Conservation (phyloP, 345 rosid genomes). For the Aegle marmelos region DNA sequence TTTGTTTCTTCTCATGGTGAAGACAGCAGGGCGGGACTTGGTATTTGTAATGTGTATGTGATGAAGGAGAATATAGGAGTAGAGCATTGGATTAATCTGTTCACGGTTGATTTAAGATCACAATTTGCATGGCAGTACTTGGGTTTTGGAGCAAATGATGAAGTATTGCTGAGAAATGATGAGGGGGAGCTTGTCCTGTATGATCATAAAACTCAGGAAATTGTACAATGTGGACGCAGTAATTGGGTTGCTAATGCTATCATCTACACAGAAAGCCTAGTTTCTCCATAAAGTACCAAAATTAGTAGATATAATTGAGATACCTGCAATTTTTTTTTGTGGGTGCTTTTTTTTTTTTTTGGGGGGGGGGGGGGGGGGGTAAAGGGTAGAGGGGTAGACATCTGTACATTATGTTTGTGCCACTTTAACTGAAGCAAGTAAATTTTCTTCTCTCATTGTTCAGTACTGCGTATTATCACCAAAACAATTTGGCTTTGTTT, state of each 20-base stretch:
- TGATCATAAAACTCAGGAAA: neutral
- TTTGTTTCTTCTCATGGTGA: neutral
- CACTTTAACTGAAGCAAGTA: neutral
- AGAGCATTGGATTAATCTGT: neutral
- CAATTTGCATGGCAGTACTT: neutral
- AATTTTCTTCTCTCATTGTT: neutral
- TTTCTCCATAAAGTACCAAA: neutral
- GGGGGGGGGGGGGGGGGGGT: too few relatives aligned
- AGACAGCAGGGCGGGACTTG: neutral
- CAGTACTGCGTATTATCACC: neutral
- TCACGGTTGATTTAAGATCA: neutral
- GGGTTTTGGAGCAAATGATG: neutral
- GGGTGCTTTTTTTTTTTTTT: too few relatives aligned
- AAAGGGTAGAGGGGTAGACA: too few relatives aligned
- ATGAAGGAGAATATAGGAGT: neutral
- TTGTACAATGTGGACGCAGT: neutral
- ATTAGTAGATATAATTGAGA: neutral
- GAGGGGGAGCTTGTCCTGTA: neutral
- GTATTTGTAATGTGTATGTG: neutral
- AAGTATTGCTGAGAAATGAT: neutral
- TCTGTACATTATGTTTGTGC: neutral
- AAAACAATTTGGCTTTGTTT: too few relatives aligned
- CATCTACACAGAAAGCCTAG: neutral
- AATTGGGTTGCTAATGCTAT: neutral
- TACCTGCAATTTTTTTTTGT: neutral